Evolutionary conservation across 768 basidiomycete genomes (phyloP), one percentile per base, ranked within the genome.

Genomic region (Rossbeevera mucosa): DNA sequence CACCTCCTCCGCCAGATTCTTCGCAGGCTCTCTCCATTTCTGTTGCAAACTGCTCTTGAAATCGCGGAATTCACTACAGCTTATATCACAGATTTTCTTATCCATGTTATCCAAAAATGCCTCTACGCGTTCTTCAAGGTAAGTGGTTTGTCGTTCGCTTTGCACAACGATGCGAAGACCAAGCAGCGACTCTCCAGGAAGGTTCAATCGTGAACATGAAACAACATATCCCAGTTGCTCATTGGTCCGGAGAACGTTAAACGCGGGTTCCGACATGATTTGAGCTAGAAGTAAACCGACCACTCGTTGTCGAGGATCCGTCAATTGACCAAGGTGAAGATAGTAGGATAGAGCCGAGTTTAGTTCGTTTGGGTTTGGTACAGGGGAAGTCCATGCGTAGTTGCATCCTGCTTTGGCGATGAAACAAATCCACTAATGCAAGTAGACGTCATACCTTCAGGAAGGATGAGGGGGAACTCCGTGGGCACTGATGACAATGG

Each of bases 221-320:
- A 96, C 94, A 40, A 96, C 78, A 67, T 99, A 99, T 5, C 96
- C 96, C 1, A 99, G 78, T 68, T 99, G 96, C 64, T 98, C 92
- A 65, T 91, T 85, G 4, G 94, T 97, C 25, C 96, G 85, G 26
- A 99, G 79, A 21, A 85, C 74, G 64, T 95, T 85, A 71, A 98
- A 99, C 9, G 88, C 81, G 1, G 94, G 95, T 61, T 99, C 96
- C n/a, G 79, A 75, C 31, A 94, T 76, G 51, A 98, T 88, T 59
- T 94, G 91, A 0, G 78, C 78, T 21, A 97, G 81, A 13, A 99
- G 77, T 2, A 82, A 72, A 21, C 85, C 77, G 2, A 77, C 76
- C 22, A 89, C 84, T 4, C 94, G 84, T 11, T 81, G 71, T 18
- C 68, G 76, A 43, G 81, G 77, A 63, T 94, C 82, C 7, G 74